Base-by-base conservation (phyloP, 495 filamentous ascomycete genomes). In the Penicillium manginii region DNA sequence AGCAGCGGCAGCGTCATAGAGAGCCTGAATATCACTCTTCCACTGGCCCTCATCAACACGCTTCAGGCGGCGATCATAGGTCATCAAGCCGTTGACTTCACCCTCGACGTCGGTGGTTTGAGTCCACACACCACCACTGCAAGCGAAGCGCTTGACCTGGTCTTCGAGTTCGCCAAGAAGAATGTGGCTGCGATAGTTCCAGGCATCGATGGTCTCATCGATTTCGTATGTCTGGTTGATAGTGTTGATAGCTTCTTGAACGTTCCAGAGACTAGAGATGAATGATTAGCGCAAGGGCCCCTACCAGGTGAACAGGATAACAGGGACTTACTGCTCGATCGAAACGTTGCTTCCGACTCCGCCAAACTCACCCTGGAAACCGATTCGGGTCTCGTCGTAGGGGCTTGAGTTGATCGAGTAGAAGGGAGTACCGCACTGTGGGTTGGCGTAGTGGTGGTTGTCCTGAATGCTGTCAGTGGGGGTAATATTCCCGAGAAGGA, bases 31-130 rank as follows among this genome's bases (percentile, higher is more conserved):
- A 67, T 89, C 87, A 2, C 55, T 64, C 55, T 75, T 76, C 87
- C 87, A 89, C 72, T 85, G 83, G 35, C 67, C 65, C 57, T 73
- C 73, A 65, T 89, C 72, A 2, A 81, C 77, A 18, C 86, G 73
- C 53, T 82, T 66, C 1, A 88, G 21, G 1, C 73, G 50, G 54
- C 87, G 83, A 70, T 90, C 86, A 55, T 88, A 88, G 2, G 86
- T 88, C 57, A 88, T 68, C 54, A 90, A 66, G 4, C 87, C 87
- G 61, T 90, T 90, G 46, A 89, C 83, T 69, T 90, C 87, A n/a
- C 86, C 86, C 67, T 90, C 87, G 10, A 90, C 86, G 63, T 90
- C 86, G 1, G 85, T 87, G 1, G 86, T 89, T 67, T 90, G 86
- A 15, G 86, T 89, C 73, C 81, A 87, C 14, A 84, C 78, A 31